Base-by-base conservation (phyloP, 805 yeast species). In the Saccharomycopsis malanga region DNA sequence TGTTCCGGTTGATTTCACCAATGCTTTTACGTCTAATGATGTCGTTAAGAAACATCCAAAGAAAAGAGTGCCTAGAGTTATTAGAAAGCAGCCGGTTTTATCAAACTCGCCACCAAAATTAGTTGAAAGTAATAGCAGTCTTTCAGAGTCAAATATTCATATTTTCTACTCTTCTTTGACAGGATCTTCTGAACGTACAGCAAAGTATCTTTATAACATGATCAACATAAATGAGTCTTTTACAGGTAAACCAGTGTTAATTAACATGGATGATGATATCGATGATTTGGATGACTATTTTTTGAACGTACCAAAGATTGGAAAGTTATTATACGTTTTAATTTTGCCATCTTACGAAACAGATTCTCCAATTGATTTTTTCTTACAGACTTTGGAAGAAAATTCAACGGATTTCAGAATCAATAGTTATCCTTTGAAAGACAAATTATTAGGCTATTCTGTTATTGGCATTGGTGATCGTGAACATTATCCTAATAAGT, bases 291-390 rank as follows among this genome's bases (percentile, higher is more conserved):
- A 89, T 57, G 83, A 83, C 49, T 88, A 76, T 61, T 88, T 88
- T 60, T 70, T 86, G 40, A 74, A 73, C 43, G 71, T 78, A 9
- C 94, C 95, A 4, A 52, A 53, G 10, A 45, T 56, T 24, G 62
- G 62, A 3, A 73, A 78, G 46, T 65, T 75, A 35, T 64, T 87
- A 10, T 88, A 87, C 57, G 60, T 89, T 32, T 54, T 88, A 49
- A 86, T 88, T 14, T 68, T 88, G 27, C 97, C 97, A 1, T 87
- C 96, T 0, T 88, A 88, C 60, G 96, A 87, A 54, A 84, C 89
- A 0, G 97, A 88, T 61, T 85, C 94, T 1, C 96, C 97, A 12
- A 72, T 89, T 27, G 97, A 88, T 62, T 89, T 79, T 59, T 87
- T 87, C 62, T 67, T 88, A 48, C 94, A 86, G 57, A 79, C 85